A percentile compares a stretch with the other conserved stretches of the same genome.
These are phyloP conservation scores for Platanthera zijinensis DNA, from an alignment of 106 monocot species.

Conservation along the genomic window DNA sequence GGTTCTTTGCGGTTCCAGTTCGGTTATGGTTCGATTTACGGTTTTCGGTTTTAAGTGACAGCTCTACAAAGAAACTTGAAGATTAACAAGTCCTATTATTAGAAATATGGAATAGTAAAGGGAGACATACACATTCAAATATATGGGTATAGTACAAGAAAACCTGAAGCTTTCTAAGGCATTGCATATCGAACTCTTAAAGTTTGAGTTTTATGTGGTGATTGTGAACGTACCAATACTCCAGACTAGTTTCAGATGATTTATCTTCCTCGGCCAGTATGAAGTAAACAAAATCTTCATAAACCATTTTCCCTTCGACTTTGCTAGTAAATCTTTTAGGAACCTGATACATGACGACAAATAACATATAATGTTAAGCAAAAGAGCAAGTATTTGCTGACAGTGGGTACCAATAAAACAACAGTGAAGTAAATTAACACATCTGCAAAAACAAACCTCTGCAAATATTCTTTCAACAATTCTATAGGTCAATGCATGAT, in stretches of 20 bases:
- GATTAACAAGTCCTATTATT: no score
- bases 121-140: not conserved
- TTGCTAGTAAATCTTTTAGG: constrained; percentile 86
- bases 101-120: not conserved
- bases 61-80: no score
- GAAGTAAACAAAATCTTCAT: constrained; percentile 98
- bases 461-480: constrained; percentile 94
- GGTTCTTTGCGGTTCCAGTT: no score
- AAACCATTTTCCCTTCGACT: constrained; percentile 90
- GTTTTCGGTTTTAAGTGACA: no score
- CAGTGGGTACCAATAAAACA: not conserved
- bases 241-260: constrained; percentile 89
- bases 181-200: not conserved
- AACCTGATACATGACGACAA: constrained; percentile 25
- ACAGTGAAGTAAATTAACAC: not conserved
- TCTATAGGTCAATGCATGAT: constrained; percentile 86
- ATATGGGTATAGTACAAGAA: not conserved
- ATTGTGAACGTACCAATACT: constrained; percentile 57
- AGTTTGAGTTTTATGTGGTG: not conserved
- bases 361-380: not conserved
- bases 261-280: constrained; percentile 93
- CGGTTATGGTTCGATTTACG: no score
- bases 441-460: constrained; percentile 39
- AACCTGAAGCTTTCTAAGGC: not conserved
- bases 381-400: not conserved